phyloP scores from a whole-genome alignment of 1,139 yeast genomes.

The Groenewaldozyma auringiensis region DNA sequence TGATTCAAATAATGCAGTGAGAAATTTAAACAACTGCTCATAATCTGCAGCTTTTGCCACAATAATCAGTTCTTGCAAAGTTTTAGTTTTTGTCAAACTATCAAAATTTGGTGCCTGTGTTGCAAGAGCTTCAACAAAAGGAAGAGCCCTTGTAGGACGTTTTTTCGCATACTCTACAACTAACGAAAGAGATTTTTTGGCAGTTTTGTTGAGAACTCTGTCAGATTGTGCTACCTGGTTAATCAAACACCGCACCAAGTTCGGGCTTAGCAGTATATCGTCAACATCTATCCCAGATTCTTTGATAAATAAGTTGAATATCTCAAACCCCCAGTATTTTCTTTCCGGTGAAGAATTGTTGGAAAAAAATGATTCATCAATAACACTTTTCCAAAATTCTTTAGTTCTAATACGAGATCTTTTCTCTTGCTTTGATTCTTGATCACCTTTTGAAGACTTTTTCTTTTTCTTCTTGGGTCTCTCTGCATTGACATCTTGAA shows the following conservation, averaged over 20 bases:
- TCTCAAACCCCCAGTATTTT: conserved; percentile 79
- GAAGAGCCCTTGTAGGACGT: conserved; percentile 41
- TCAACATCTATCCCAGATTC: conserved; percentile 18
- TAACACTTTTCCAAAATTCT: conserved; percentile 73
- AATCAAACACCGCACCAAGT: conserved; percentile 64
- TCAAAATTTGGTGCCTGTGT: conserved; percentile 60
- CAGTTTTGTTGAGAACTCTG: conserved; percentile 59
- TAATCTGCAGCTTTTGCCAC: conserved; percentile 9
- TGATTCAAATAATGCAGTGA: conserved; percentile 18
- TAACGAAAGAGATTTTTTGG: conserved; percentile 43
- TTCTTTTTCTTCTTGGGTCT: conserved; percentile 17
- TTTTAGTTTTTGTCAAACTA: conserved; percentile 64
- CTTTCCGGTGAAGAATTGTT: conserved; percentile 76
- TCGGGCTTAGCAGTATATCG: conserved; percentile 50
- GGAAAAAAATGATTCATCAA: conserved; percentile 75
- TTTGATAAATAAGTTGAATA: conserved; percentile 47
- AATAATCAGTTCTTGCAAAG: conserved; percentile 46
- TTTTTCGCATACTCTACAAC: conserved; percentile 37
- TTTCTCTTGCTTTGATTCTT: conserved; percentile 17
- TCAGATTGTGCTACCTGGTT: conserved; percentile 67
- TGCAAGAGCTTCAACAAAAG: conserved; percentile 43
- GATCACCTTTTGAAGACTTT: conserved; percentile 24
- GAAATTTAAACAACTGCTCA: not conserved
- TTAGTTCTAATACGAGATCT: conserved; percentile 31
- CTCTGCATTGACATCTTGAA: conserved; percentile 17